Evolutionary conservation across 2,329 filamentous ascomycete species (phyloP), one percentile per base, ranked within the genome.

Genomic region (Nigrospora oryzae): DNA sequence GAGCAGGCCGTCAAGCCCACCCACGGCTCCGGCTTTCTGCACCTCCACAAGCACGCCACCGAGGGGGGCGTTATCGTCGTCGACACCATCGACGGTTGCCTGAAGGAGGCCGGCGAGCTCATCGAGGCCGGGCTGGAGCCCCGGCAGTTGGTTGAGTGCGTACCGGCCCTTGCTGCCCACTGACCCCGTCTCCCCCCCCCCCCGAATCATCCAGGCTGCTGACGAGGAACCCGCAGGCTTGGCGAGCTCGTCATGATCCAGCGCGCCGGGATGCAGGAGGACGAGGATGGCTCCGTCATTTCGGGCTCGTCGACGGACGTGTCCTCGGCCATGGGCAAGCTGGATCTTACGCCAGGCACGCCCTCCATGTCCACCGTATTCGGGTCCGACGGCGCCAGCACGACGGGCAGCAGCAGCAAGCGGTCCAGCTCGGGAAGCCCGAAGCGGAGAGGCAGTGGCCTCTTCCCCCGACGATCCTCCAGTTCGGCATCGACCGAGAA

Each of bases 31-130:
- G 58, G 65, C 14, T 66, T 71, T 42, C 65, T 74, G 13, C 83
- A 88, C 58, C 80, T 80, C 48, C 84, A 89, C 59, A 85, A 74
- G 55, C 78, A 82, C 49, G 79, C 78, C 0, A 61, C 69, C 3
- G 82, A 85, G 52, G 81, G 80, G 0, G 80, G 79, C 0, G 80
- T 77, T 13, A 71, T 89, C 23, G 74, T 87, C 5, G 85, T 89
- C 5, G 85, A 89, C 57, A 90, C 84, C 11, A 71, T 95, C 0
- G 83, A 88, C 28, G 86, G 86, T 0, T 89, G 84, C 38, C 62
- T 95, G 37, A 82, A 83, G 54, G 88, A 95, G 59, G 86, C 90
- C 0, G 91, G 91, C 0, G 91, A 97, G 67, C 71, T 97, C 40
- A 84, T 94, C 11, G 79, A 88, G 52, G 87, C 88, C 0, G 82